Evolutionary conservation across 148 eudicot genomes (phyloP).

Genomic region (Cornus florida): DNA sequence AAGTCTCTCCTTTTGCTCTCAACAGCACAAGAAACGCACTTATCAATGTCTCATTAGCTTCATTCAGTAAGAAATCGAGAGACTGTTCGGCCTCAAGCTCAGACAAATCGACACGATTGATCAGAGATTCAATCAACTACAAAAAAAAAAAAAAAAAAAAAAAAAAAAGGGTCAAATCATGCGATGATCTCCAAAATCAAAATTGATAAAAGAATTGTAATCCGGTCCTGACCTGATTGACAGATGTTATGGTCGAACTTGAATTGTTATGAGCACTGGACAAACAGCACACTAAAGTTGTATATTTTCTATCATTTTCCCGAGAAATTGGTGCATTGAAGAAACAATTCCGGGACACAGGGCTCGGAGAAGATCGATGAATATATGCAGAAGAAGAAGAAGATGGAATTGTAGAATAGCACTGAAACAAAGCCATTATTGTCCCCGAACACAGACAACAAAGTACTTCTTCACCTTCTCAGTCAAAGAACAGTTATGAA

Average conservation of each 20-base stretch:
- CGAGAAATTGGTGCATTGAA: background rate
- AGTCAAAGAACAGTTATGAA: no score
- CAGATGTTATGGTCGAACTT: constrained; percentile 33
- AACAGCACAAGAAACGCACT: constrained; percentile 92
- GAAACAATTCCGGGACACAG: background rate
- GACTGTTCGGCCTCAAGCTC: constrained; percentile 72
- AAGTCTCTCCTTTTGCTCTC: constrained; percentile 99
- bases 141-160: no score
- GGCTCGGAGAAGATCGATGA: background rate
- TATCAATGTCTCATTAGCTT: constrained; percentile 76
- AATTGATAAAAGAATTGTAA: background rate
- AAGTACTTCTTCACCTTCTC: no score
- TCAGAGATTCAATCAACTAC: constrained; percentile 79
- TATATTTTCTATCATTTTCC: background rate
- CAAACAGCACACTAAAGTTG: constrained; percentile 18
- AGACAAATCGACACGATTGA: constrained; percentile 61
- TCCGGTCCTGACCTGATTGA: constrained; percentile 39
- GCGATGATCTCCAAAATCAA: background rate
- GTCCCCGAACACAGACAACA: background rate
- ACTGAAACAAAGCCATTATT: background rate
- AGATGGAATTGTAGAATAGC: background rate
- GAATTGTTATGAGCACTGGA: constrained; percentile 17
- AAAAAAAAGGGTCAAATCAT: background rate
- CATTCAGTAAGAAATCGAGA: constrained; percentile 69
- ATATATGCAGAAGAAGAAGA: background rate